Conservation (phyloP, 768 basidiomycete genomes). For the Rhodotorula graminis region DNA sequence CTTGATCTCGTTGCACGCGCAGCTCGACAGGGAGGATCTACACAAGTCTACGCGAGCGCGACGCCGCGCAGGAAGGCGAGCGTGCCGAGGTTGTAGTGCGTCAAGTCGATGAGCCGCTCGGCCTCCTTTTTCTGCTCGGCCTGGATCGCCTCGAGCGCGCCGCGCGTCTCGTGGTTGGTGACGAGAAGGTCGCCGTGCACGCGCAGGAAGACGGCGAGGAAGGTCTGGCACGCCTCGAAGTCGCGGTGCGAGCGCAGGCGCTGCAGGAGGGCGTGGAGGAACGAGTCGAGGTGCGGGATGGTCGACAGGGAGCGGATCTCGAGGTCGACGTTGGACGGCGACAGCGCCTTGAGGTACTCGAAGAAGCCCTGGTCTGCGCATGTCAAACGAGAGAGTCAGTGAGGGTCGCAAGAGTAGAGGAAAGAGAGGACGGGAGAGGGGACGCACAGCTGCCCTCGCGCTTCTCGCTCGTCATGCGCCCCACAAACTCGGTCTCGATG, state of each 20-base stretch:
- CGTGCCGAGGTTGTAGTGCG: slow-evolving; percentile 48
- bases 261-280: slow-evolving; percentile 67
- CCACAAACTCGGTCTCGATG: slow-evolving; percentile 65
- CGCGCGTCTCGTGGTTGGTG: slow-evolving; percentile 60
- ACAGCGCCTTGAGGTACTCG: slow-evolving; percentile 72
- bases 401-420: background rate
- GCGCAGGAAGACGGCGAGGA: slow-evolving; percentile 75
- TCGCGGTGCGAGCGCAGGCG: slow-evolving; percentile 75
- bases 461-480: slow-evolving; percentile 59
- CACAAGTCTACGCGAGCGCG: slow-evolving; percentile 10
- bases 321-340: slow-evolving; percentile 84
- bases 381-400: background rate
- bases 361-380: slow-evolving; percentile 75
- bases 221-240: slow-evolving; percentile 89
- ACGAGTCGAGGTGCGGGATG: slow-evolving; percentile 60
- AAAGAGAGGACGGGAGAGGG: background rate
- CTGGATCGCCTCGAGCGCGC: slow-evolving; percentile 58
- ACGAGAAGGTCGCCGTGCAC: slow-evolving; percentile 78
- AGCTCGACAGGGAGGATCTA: too few species aligned
- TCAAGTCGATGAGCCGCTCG: slow-evolving; percentile 56
- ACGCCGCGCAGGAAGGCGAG: slow-evolving; percentile 45
- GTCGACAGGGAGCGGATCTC: slow-evolving; percentile 76
- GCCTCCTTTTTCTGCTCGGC: slow-evolving; percentile 71
- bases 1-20: too few species aligned
- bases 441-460: slow-evolving; percentile 65